Evolutionary conservation across 106 monocot species (phyloP), one percentile per base, ranked within the genome.

Genomic region (Agapanthus africanus): DNA sequence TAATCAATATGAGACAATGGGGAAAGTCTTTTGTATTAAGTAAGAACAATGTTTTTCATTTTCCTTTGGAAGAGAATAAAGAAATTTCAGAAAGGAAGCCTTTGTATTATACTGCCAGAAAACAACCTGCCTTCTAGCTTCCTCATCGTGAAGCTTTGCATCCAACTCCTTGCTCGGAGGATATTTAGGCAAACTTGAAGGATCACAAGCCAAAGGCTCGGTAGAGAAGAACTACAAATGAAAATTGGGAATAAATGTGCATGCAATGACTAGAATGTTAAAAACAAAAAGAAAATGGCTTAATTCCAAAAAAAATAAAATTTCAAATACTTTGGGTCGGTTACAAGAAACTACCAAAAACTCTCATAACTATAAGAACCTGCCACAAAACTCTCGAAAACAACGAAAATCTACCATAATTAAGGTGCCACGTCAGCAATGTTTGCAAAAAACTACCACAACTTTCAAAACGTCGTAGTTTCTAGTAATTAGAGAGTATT

Each of bases 91-190:
- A 35, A 35, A 61, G 19, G 18, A 18, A 61, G 22, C 19, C 2
- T 39, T 32, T 8, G 36, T 5, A 36, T n/a, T n/a, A n/a, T 36
- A 18, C 3, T 21, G 39, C 25, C 11, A 64, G 33, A 64, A 49
- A 37, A 75, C 8, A 59, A 33, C 15, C 11, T 74, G 76, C 83
- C 76, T 80, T 76, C 80, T 77, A 42, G 70, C 73, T 76, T 83
- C 79, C 47, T 79, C 75, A 59, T 74, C 66, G 6, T 76, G 73
- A 38, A 82, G 76, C 51, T 82, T 86, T 34, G 73, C 86, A 71
- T 86, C 82, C 21, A 66, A 72, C 68, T 86, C 86, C 69, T 86
- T 86, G 73, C 78, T 86, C 23, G 86, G 86, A 34, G 86, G 86
- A 71, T 76, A 82, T 70, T 79, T 86, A 6, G 86, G 86, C 65